phyloP scores from a whole-genome alignment of 2,329 filamentous ascomycete genomes.

The Cercospora janseana region DNA sequence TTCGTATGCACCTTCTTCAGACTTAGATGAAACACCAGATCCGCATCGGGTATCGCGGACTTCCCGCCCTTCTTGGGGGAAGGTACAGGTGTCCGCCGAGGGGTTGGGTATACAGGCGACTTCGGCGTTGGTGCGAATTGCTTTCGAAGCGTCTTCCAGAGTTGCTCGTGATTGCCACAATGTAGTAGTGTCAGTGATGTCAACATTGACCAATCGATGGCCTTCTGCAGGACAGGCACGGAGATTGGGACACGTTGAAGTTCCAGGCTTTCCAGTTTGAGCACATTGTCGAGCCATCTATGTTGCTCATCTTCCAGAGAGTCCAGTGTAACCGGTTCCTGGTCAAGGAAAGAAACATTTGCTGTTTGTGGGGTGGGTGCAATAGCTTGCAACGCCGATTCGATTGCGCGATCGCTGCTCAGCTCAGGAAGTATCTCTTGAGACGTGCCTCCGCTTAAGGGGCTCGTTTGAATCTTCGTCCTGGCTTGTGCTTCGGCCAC shows the following conservation, averaged over 20 bases:
- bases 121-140: conserved; percentile 42
- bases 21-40: conserved; percentile 58
- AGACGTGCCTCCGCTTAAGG: neutral
- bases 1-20: conserved; percentile 76
- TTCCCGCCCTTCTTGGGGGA: conserved; percentile 32
- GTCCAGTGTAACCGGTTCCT: conserved; percentile 16
- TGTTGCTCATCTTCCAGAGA: conserved; percentile 24
- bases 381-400: conserved; percentile 8
- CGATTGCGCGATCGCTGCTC: conserved; percentile 7
- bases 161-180: conserved; percentile 68
- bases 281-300: conserved; percentile 54
- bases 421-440: neutral
- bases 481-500: conserved; percentile 3
- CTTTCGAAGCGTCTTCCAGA: conserved; percentile 72
- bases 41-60: conserved; percentile 21
- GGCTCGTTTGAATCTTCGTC: neutral
- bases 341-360: neutral
- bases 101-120: conserved; percentile 41
- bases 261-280: conserved; percentile 70
- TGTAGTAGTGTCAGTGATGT: conserved; percentile 71
- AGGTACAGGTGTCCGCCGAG: conserved; percentile 32
- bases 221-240: conserved; percentile 65
- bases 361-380: neutral
- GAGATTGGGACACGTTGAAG: conserved; percentile 74
- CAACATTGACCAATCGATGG: conserved; percentile 71